phyloP scores from a whole-genome alignment of 176 grass and related monocot genomes.

The Oryza meyeriana region DNA sequence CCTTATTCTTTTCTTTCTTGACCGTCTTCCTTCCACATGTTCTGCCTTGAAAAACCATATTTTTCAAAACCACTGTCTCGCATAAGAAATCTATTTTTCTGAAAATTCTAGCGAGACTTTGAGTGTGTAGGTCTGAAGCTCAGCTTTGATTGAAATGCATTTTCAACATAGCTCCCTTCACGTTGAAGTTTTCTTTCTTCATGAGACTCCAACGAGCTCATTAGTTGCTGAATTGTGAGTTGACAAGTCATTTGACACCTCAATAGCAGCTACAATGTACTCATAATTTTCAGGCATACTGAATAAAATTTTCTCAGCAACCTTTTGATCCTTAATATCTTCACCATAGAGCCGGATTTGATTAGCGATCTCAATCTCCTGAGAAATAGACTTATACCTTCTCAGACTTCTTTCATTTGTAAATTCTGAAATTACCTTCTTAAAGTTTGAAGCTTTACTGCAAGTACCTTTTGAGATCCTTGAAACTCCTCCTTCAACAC shows the following conservation, averaged over 20 bases:
- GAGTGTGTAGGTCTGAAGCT: no score
- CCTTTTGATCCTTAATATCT: neutral
- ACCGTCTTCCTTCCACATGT: no score
- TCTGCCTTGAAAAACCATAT: no score
- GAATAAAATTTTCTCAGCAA: neutral
- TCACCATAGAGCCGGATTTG: neutral
- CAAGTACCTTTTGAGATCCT: neutral
- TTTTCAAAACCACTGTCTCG: no score
- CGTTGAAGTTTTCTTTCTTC: neutral
- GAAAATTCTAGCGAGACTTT: neutral
- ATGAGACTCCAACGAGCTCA: conserved; percentile 11
- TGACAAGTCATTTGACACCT: neutral
- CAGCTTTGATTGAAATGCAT: neutral
- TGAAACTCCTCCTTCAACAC: neutral
- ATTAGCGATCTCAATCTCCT: neutral
- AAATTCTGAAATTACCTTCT: neutral
- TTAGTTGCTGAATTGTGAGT: neutral
- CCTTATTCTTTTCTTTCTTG: no score
- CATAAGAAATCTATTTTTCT: neutral
- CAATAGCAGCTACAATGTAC: neutral
- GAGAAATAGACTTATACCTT: no score
- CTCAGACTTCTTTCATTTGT: neutral
- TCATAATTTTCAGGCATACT: neutral
- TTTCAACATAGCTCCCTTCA: no score
- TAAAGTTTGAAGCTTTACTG: no score